Evolutionary conservation across 2,329 filamentous ascomycete genomes (phyloP).

Genomic region (Dactylonectria macrodidyma): DNA sequence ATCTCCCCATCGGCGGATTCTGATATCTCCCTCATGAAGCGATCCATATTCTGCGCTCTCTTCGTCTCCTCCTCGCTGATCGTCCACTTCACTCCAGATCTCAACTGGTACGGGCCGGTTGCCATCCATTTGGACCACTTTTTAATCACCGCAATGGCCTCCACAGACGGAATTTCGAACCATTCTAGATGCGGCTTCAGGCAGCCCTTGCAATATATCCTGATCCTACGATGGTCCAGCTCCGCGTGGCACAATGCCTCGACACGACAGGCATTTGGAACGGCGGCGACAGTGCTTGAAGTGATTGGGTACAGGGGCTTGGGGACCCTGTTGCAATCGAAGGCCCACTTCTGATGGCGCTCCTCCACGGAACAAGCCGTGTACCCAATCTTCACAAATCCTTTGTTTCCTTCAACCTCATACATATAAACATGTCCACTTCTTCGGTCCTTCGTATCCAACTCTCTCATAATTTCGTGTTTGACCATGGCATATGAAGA

Average conservation of each 20-base stretch:
- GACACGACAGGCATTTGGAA: background rate
- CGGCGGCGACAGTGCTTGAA: background rate
- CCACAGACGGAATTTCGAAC: background rate
- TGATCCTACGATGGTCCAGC: background rate
- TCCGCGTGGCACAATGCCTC: constrained; percentile 3
- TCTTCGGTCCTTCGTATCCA: background rate
- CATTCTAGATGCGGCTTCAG: constrained; percentile 3
- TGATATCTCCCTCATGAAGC: background rate
- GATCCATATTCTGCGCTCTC: background rate
- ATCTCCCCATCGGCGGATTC: background rate
- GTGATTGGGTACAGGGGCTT: background rate
- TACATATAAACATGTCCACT: background rate
- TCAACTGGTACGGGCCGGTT: background rate
- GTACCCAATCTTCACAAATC: background rate
- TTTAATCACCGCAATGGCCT: background rate
- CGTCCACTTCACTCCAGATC: background rate
- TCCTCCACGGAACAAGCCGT: background rate
- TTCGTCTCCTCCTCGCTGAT: background rate
- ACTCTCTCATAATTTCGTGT: background rate
- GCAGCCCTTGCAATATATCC: background rate
- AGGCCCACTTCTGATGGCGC: background rate
- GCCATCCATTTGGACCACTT: constrained; percentile 1
- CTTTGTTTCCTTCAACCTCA: background rate
- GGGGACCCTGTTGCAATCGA: background rate
- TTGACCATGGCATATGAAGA: background rate